Evolutionary conservation across 169 alveolate species (phyloP).

Genomic region (Plasmodium berghei): DNA sequence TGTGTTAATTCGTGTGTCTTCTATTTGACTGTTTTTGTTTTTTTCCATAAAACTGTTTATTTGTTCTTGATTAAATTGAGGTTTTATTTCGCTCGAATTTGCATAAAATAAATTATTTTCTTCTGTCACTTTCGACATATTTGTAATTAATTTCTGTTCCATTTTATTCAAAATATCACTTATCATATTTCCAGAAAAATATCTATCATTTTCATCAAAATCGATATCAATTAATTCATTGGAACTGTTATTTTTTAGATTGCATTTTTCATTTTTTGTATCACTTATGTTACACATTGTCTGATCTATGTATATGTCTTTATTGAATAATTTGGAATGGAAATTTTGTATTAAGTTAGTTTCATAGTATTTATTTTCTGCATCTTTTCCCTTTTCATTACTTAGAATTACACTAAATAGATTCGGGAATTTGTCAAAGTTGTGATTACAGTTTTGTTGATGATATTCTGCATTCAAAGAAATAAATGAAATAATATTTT

Average conservation of each 20-base stretch:
- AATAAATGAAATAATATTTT: too few species aligned
- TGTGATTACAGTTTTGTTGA: too few species aligned
- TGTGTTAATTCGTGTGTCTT: background rate
- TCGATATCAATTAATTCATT: background rate
- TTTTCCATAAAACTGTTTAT: background rate
- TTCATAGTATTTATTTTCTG: too few species aligned
- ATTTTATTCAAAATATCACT: background rate
- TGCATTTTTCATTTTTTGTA: background rate
- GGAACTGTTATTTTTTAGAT: background rate
- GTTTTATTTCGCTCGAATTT: background rate
- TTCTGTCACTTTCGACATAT: background rate
- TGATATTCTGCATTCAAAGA: too few species aligned
- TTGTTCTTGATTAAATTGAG: background rate
- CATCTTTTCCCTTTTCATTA: too few species aligned
- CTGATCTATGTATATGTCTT: too few species aligned
- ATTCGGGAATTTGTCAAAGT: too few species aligned
- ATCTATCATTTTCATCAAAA: background rate
- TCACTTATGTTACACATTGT: background rate
- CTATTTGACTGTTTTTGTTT: background rate
- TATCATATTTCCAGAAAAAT: background rate
- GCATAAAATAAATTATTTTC: background rate
- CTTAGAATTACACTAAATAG: too few species aligned
- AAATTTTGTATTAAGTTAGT: too few species aligned
- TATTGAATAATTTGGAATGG: too few species aligned
- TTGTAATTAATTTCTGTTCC: background rate